Evolutionary conservation across 495 filamentous ascomycete species (phyloP), one percentile per base, ranked within the genome.

Genomic region (Neurospora terricola): DNA sequence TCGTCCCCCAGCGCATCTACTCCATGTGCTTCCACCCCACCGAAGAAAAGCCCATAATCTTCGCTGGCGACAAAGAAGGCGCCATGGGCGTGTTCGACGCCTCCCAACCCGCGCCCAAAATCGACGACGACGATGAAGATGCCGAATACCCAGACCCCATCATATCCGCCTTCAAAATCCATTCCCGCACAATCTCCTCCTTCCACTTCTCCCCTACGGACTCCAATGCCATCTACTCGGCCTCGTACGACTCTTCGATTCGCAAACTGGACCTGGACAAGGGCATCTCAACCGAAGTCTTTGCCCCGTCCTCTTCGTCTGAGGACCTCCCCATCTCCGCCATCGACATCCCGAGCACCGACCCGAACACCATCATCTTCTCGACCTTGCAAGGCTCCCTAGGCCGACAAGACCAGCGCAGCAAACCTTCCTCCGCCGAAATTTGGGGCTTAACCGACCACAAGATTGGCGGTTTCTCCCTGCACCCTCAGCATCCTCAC

Each of bases 161-260:
- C 40, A 92, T 98, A 42, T 92, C 92, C 0, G 92, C 92, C 16
- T 91, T 97, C 78, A 97, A 98, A 77, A 88, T 91, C 6, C 96
- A 99, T 76, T 92, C 92, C 0, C 90, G 94, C 48, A 97, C 96
- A 2, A 97, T 99, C 70, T 88, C 91, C 23, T 87, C 91, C 3
- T 93, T 98, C 81, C 87, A 90, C 43, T 91, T 98, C 76, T 87
- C 91, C 14, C 88, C 91, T 0, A 84, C 86, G 45, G 91, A 96
- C 76, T 85, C 87, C 0, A 90, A 90, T 73, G 89, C 90, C 0
- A 84, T 98, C 37, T 96, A 91, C 77, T 92, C 95, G 0, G 88
- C 90, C 21, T 97, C 94, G n/a, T 98, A 98, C 78, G 96, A 99
- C 82, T 94, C 93, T 59, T 94, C 92, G 1, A 92, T 99, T 76